Base-by-base conservation (phyloP, 129 eudicot genomes). In the Centrapalus pauciflorus region DNA sequence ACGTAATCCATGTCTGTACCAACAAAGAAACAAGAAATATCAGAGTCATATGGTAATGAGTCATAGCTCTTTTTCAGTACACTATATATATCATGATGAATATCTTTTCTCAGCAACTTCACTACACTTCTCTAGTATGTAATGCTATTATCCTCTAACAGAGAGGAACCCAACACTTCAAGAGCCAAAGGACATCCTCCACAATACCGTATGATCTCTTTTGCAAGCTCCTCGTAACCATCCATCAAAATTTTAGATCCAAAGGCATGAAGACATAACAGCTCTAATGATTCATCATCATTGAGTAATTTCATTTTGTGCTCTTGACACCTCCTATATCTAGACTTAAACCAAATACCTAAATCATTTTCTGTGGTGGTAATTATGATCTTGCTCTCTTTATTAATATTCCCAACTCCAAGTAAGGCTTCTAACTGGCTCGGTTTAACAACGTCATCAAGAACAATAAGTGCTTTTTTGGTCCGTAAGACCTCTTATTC, bases 21-120 rank as follows among this genome's bases (percentile, higher is more conserved):
- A 38, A 70, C 58, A 64, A 75, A 80, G 55, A 80, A 80, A 65
- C 80, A 80, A 65, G 81, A 74, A 55, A 80, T 80, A 29, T 55
- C 67, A 4, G 70, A 29, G n/a, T 52, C 43, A 23, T 69, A 19
- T 7, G 40, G 66, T 40, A 76, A 51, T 2, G 66, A 49, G 32
- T 26, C 51, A 20, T 25, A 70, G 66, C 81, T 70, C 2, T 23
- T 59, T 26, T 10, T 2, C 1, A 77, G 68, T 11, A 38, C 62
- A 1, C 13, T 32, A 1, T 32, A 20, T 0, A 77, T 69, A 30
- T 57, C 19, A 41, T 3, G 3, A 34, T 77, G 27, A 0, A 64
- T 38, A 55, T 55, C 68, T 2, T 4, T 33, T 33, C 25, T 68
- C 56, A 77, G 33, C 55, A 54, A 54, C 17, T 45, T 17, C 37